phyloP scores from a whole-genome alignment of 192 early-diverging fungal species.

The Oehlia diaphana region DNA sequence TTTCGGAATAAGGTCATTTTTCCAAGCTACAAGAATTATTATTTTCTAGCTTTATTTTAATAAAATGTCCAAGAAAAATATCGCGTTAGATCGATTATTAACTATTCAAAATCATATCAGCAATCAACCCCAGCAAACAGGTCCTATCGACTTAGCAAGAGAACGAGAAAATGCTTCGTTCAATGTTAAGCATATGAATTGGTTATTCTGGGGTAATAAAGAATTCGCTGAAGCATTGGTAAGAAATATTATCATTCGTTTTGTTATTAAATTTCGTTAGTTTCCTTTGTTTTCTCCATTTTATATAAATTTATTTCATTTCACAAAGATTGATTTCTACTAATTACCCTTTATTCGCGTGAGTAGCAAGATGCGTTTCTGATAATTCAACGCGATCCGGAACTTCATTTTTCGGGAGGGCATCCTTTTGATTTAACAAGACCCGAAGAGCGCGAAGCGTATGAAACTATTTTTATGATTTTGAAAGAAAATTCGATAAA shows the following conservation, averaged over 20 bases:
- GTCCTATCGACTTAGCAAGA: conserved; percentile 50
- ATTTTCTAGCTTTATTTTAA: background rate
- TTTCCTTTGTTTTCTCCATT: too few species aligned
- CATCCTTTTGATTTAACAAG: conserved; percentile 51
- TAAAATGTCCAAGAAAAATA: conserved; percentile 6
- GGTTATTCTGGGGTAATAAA: conserved; percentile 47
- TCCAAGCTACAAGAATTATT: too few species aligned
- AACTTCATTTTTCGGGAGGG: conserved; percentile 49
- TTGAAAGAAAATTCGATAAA: background rate
- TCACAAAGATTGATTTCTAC: background rate
- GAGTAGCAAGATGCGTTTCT: conserved; percentile 38
- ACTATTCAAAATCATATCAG: conserved; percentile 44
- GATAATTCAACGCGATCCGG: conserved; percentile 53
- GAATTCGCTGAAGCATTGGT: conserved; percentile 50
- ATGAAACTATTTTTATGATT: conserved; percentile 5
- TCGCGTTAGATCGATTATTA: conserved; percentile 37
- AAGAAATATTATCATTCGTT: background rate
- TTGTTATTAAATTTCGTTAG: too few species aligned
- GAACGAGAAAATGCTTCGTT: conserved; percentile 57
- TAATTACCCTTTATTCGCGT: background rate
- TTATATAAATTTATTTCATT: background rate
- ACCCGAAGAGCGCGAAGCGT: conserved; percentile 56
- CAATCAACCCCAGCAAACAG: conserved; percentile 37
- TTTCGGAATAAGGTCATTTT: too few species aligned
- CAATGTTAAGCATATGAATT: conserved; percentile 50